A percentile compares a stretch with the other conserved stretches of the same genome.
These are phyloP conservation scores for Polyplosphaeria fusca DNA, from an alignment of 495 filamentous ascomycete genomes.

Conservation along the genomic window DNA sequence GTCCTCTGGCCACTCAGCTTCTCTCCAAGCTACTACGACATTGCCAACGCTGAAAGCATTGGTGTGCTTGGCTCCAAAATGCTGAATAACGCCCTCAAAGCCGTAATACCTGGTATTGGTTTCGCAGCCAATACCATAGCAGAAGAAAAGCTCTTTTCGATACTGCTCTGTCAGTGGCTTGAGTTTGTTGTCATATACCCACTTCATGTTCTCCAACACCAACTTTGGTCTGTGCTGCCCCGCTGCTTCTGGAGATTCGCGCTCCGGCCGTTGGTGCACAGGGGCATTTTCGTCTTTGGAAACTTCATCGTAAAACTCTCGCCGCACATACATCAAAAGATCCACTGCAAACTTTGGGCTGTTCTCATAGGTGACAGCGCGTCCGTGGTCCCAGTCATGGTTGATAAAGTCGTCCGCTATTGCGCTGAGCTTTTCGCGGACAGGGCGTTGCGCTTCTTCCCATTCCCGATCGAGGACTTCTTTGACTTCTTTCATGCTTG, in stretches of 20 bases:
- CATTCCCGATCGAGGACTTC: conserved; percentile 61
- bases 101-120: conserved; percentile 61
- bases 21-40: conserved; percentile 67
- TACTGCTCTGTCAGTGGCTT: conserved; percentile 60
- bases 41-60: conserved; percentile 62
- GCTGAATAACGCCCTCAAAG: conserved; percentile 74
- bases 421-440: conserved; percentile 56
- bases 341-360: conserved; percentile 64
- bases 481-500: conserved; percentile 53
- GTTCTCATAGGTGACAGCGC: conserved; percentile 55
- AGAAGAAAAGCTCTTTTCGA: conserved; percentile 69
- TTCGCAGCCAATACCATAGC: conserved; percentile 58
- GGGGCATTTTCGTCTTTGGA: conserved; percentile 49
- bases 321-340: conserved; percentile 60
- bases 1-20: conserved; percentile 71
- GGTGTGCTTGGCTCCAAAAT: conserved; percentile 78
- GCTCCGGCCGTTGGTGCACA: conserved; percentile 42
- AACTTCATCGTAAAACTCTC: conserved; percentile 58
- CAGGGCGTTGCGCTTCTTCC: conserved; percentile 63
- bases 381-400: conserved; percentile 55
- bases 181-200: conserved; percentile 73
- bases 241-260: conserved; percentile 48
- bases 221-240: conserved; percentile 48
- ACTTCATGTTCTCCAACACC: conserved; percentile 82
- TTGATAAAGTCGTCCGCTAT: conserved; percentile 65